Base-by-base conservation (phyloP, 805 yeast genomes). In the Maudiozyma pseudohumilis region DNA sequence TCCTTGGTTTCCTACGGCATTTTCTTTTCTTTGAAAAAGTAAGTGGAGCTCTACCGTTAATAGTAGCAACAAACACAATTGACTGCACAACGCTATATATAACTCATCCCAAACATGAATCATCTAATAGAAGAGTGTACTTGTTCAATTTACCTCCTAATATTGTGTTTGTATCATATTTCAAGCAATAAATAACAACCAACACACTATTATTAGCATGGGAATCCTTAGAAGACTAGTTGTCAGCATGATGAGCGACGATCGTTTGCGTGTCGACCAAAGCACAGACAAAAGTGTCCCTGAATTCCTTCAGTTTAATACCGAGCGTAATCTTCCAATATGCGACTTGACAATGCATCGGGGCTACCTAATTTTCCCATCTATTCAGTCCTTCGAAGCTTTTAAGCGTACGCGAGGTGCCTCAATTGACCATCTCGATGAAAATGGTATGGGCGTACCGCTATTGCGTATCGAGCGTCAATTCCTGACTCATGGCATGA, bases 401-500 rank as follows among this genome's bases (percentile, higher is more conserved):
- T 47, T 42, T 32, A 46, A 40, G 34, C 31, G 21, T 16, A 42
- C 24, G 9, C 30, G 29, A 16, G 32, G 32, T 10, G 34, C 20
- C 7, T 23, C 34, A 9, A 29, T 28, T 6, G 32, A 29, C 12
- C 17, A 21, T 5, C 21, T 43, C 16, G 38, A 39, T 24, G 32
- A 40, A n/a, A 48, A 46, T 16, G 52, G 50, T 21, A 42, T 46
- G 8, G 52, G 52, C 9, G 28, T 45, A 5, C 52, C 50, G 1
- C 32, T 47, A 17, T 32, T 47, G 16, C 43, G 37, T 12, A 40
- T 47, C 15, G 27, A 32, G 28, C 28, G 13, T 8, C 10, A 20
- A 20, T 13, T 27, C 13, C 15, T 34, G 10, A 18, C 31, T 5
- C 23, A 12, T 13, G 30, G 29, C 9, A 16, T 18, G 20, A 27